Evolutionary conservation across 1,284 basidiomycete species (phyloP), one percentile per base, ranked within the genome.

Genomic region (Cutaneotrichosporon sp.): DNA sequence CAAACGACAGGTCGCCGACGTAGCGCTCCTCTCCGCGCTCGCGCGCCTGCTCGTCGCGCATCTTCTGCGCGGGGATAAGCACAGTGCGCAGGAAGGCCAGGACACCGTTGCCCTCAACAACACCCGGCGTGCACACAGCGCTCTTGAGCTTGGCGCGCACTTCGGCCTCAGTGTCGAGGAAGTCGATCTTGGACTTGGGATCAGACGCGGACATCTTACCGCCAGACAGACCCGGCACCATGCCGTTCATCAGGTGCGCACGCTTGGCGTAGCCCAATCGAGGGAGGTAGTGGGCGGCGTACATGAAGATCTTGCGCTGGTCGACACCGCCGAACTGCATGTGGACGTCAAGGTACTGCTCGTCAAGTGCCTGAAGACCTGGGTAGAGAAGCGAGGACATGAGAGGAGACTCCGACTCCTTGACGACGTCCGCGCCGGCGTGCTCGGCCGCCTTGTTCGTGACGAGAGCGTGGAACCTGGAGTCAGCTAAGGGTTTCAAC

Each of bases 171-270:
- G 84, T 73, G 76, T 98, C 94, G 61, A 98, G 84, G 76, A 98
- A 93, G 77, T 98, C 94, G 72, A 98, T 97, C 77, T 98, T 99
- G 60, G 87, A 90, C 73, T 93, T 88, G 23, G 90, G 87, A 67
- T 97, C 94, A 1, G 94, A 97, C 0, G 91, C 86, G n/a, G 90
- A 94, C 96, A 99, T 98, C 75, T 99, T 99, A 21, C 90, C 90
- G 26, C 94, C 94, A 13, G 80, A 78, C 43, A 98, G 82, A 38
- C 96, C 94, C 18, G 96, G 94, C 0, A 98, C 92, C 94, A 99
- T 98, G 14, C 83, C 80, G 77, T 97, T 98, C 94, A 98, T 99
- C 35, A 99, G 80, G 75, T 99, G 94, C 0, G 93, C 89, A 42
- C 96, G 89, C 77, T 97, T 97, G 47, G 79, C 78, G 78, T 97